Base-by-base conservation (phyloP, 805 yeast species). In the Pichia rugopelliculosa region DNA sequence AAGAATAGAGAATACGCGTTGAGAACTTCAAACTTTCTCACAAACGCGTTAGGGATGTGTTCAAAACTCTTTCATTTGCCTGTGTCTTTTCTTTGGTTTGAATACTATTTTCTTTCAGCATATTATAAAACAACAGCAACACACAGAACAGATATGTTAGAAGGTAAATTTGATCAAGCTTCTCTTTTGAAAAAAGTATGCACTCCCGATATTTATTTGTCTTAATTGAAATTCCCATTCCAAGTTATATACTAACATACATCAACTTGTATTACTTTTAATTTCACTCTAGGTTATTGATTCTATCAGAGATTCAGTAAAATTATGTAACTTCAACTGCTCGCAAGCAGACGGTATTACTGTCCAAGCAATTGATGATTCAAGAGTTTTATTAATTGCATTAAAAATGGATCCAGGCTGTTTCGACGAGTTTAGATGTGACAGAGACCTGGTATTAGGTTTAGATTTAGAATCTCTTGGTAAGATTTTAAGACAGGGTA, bases 321-420 rank as follows among this genome's bases (percentile, higher is more conserved):
- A 87, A 60, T 77, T 90, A 59, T 93, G 97, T 73, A 93, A 93
- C 76, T 87, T 93, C 75, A 93, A 89, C 73, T 93, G 97, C 72
- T 80, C 95, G n/a, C 93, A 87, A 66, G 78, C 81, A 53, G 56
- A 59, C 21, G 99, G 99, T 56, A 84, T 93, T 60, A 84, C 95
- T 11, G 91, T 95, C 21, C 98, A 93, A 73, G 98, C 99, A 24
- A 93, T 93, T 57, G 99, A 93, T 69, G 95, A 89, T 65, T 89
- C 99, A 24, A 87, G 97, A 75, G 96, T 93, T 50, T 77, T 90
- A 54, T 76, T 93, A 55, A 96, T 91, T 37, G 85, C 96, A 20
- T 73, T 93, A 53, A 79, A 87, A 58, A 84, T 93, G 56, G 96
- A 95, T 50, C 80, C 82, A 53, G 90, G 86, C 52, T 90, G 96